These are phyloP conservation scores for Aspergillus sp. DNA, from an alignment of 2,329 filamentous ascomycete species.

Conservation along the genomic window DNA sequence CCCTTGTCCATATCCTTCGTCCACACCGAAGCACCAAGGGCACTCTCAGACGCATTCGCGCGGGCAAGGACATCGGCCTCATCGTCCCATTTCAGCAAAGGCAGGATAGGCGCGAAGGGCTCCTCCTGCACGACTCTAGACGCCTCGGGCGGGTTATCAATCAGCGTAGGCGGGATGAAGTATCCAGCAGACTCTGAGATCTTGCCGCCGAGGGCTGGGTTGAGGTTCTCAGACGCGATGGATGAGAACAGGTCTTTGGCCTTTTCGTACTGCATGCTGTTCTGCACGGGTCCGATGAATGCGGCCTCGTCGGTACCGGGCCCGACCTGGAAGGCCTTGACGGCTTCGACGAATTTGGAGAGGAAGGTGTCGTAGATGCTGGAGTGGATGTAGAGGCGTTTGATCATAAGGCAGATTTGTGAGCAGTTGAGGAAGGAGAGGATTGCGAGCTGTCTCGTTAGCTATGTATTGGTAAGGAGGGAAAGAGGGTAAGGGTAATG, in stretches of 20 bases:
- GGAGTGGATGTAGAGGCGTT: conserved; percentile 63
- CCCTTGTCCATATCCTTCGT: conserved; percentile 54
- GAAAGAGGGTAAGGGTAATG: not conserved
- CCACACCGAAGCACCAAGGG: conserved; percentile 61
- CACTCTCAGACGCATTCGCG: conserved; percentile 55
- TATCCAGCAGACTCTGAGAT: conserved; percentile 50
- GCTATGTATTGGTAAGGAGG: not conserved
- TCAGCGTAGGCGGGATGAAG: conserved; percentile 60
- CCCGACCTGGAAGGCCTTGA: conserved; percentile 44
- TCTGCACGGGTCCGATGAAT: conserved; percentile 62
- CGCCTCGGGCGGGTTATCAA: conserved; percentile 57
- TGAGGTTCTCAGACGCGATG: conserved; percentile 54
- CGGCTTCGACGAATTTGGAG: conserved; percentile 46
- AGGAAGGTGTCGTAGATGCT: conserved; percentile 59
- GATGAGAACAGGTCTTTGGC: conserved; percentile 59
- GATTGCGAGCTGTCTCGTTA: conserved; percentile 38
- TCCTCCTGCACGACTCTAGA: conserved; percentile 60
- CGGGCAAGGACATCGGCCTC: conserved; percentile 61
- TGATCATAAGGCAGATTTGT: conserved; percentile 58
- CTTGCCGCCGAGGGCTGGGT: conserved; percentile 53
- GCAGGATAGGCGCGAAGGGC: conserved; percentile 65
- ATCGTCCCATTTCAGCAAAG: conserved; percentile 60
- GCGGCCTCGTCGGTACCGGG: conserved; percentile 43
- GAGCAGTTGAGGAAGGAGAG: conserved; percentile 55
- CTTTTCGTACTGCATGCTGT: conserved; percentile 64